Conservation (phyloP, 2,329 filamentous ascomycete genomes). For the Eutypa lata region DNA sequence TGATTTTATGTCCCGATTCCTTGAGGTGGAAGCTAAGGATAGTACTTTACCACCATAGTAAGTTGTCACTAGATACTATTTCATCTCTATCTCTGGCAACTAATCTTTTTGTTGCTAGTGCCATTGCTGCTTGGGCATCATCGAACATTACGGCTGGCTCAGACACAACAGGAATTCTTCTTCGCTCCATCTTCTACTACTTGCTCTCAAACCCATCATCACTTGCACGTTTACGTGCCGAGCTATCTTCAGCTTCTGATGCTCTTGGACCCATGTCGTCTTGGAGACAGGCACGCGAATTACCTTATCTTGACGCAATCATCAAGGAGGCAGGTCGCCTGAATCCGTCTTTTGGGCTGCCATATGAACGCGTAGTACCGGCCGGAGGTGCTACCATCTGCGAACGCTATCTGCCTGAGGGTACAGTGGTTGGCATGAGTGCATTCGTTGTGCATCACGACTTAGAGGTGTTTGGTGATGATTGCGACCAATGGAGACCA, state of each 20-base stretch:
- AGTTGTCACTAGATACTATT: not conserved
- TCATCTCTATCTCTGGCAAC: not conserved
- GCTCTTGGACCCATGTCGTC: conserved; percentile 3
- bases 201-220: conserved; percentile 5
- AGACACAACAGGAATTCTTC: conserved; percentile 12
- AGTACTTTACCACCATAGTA: conserved; percentile 12
- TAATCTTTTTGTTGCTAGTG: not conserved
- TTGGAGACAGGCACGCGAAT: conserved; percentile 11
- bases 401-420: conserved; percentile 49
- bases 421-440: conserved; percentile 59
- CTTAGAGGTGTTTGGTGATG: conserved; percentile 52
- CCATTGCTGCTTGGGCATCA: conserved; percentile 32
- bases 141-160: conserved; percentile 15
- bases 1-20: conserved; percentile 15
- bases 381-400: conserved; percentile 48
- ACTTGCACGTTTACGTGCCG: conserved; percentile 4
- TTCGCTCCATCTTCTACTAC: conserved; percentile 7
- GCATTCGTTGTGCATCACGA: conserved; percentile 60
- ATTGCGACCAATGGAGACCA: conserved; percentile 53
- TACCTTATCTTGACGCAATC: conserved; percentile 61
- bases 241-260: conserved; percentile 3
- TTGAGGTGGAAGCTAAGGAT: conserved; percentile 4
- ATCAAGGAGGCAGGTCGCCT: conserved; percentile 64
- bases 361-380: conserved; percentile 59
- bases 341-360: conserved; percentile 58